These are phyloP conservation scores for Lactarius hatsudake DNA, from an alignment of 768 basidiomycete genomes.

Conservation along the genomic window DNA sequence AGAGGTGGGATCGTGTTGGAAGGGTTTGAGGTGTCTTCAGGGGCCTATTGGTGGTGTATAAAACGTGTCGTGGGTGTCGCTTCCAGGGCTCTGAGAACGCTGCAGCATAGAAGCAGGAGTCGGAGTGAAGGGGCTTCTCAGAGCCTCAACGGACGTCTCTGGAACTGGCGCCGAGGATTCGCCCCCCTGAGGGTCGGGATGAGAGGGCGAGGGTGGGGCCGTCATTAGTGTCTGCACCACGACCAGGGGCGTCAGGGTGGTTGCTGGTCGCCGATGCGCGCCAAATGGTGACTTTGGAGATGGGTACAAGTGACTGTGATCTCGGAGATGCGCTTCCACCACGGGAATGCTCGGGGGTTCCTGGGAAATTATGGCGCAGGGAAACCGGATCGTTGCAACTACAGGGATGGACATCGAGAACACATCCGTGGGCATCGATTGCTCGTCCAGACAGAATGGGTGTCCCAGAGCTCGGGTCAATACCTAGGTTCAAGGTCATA, in stretches of 20 bases:
- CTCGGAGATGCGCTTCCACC: background rate
- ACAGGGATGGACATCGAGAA: slow-evolving; percentile 19
- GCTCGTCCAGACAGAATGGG: slow-evolving; percentile 20
- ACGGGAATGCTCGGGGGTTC: background rate
- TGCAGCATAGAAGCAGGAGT: slow-evolving; percentile 11
- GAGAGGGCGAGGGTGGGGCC: background rate
- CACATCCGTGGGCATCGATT: slow-evolving; percentile 7
- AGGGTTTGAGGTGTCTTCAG: background rate
- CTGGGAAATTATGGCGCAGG: slow-evolving; percentile 2
- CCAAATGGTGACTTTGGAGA: background rate
- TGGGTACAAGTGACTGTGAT: background rate
- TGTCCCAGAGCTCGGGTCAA: slow-evolving; percentile 17
- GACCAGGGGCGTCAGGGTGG: slow-evolving; percentile 16
- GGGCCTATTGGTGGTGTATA: background rate
- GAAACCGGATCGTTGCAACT: slow-evolving; percentile 12
- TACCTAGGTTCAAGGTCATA: slow-evolving; percentile 18
- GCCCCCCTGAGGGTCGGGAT: background rate
- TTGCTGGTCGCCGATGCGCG: background rate
- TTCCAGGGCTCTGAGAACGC: background rate
- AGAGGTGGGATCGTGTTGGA: background rate
- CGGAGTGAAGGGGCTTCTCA: slow-evolving; percentile 14
- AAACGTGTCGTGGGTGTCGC: background rate
- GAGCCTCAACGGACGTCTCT: background rate
- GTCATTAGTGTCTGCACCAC: slow-evolving; percentile 8
- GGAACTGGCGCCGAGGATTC: background rate